Base-by-base conservation (phyloP, 352 stramenopile species). In the Phytophthora citricola region DNA sequence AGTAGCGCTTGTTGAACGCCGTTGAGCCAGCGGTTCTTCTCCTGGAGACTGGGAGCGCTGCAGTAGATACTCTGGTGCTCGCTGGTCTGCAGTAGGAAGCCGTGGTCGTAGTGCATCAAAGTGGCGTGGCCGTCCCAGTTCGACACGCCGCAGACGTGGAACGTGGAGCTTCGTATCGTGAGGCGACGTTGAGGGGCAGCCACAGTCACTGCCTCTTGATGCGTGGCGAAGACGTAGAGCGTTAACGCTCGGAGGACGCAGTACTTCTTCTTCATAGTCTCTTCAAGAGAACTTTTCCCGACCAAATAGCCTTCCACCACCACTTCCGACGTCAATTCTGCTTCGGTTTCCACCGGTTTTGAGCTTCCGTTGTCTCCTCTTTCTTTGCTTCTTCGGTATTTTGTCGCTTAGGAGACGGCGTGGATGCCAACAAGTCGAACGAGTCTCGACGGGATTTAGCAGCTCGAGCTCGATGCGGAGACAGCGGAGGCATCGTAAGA, bases 401-500 rank as follows among this genome's bases (percentile, higher is more conserved):
- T n/a, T 62, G 63, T 58, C 48, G 56, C 12, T 67, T 71, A 6
- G 58, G 65, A 12, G 69, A 10, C 4, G 63, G 49, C 20, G 58
- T 65, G 3, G 71, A 73, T 2, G 71, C 66, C 2, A 76, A 26
- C 62, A 93, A 66, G 43, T 93, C 85, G 51, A 93, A 92, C 14
- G 85, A 93, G 51, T 92, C 81, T 50, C 86, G 81, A 39, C 79
- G 70, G 0, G 73, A 70, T 48, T 87, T 92, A 0, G 86, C 86
- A 9, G 83, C 80, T 31, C 76, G 67, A 0, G 86, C 86, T 24
- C 84, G 84, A 63, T 94, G 82, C 29, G 86, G 86, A 24, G 84
- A 91, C 51, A 94, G 50, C 22, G 86, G 81, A 15, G 81, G 84
- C 86, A 94, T 94, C 1, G 86, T 90, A 2, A 90, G 64, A 1